These are phyloP conservation scores for Mycena vitilis DNA, from an alignment of 768 basidiomycete species.

Conservation along the genomic window DNA sequence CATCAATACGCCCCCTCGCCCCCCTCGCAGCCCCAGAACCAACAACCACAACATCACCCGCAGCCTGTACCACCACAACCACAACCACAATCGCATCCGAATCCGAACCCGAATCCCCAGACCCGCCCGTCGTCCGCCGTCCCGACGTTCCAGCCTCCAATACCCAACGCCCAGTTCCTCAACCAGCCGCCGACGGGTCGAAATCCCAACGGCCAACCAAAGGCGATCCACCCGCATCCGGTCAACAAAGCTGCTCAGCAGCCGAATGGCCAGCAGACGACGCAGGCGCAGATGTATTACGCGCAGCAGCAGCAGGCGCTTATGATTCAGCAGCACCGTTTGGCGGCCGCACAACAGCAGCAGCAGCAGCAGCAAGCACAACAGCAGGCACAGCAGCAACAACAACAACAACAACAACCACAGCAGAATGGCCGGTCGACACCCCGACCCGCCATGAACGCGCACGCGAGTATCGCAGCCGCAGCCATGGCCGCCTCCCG, in stretches of 20 bases:
- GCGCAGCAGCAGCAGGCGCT: conserved; percentile 31
- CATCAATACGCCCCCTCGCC: conserved; percentile 41
- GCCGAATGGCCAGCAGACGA: conserved; percentile 7
- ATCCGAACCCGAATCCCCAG: conserved; percentile 27
- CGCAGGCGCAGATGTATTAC: conserved; percentile 22
- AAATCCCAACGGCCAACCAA: conserved; percentile 29
- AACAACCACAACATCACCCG: conserved; percentile 29
- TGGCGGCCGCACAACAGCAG: conserved; percentile 25
- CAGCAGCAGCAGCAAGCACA: conserved; percentile 33
- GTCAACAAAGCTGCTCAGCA: conserved; percentile 5
- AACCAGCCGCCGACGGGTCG: conserved; percentile 35
- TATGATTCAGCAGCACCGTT: conserved; percentile 29
- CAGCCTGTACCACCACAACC: conserved; percentile 37
- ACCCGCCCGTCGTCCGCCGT: conserved; percentile 37
- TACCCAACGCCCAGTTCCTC: conserved; percentile 40
- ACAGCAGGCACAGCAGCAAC: conserved; percentile 34
- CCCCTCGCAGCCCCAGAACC: conserved; percentile 42
- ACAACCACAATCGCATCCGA: neutral
- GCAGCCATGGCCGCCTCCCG: conserved; percentile 34
- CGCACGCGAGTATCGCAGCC: conserved; percentile 27
- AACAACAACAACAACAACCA: conserved; percentile 33
- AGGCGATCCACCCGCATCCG: conserved; percentile 16
- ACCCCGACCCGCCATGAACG: conserved; percentile 20
- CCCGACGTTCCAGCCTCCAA: conserved; percentile 37
- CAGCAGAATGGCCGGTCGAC: conserved; percentile 39